Evolutionary conservation across 2,329 filamentous ascomycete genomes (phyloP), one percentile per base, ranked within the genome.

Genomic region (Talaromyces amestolkiae): DNA sequence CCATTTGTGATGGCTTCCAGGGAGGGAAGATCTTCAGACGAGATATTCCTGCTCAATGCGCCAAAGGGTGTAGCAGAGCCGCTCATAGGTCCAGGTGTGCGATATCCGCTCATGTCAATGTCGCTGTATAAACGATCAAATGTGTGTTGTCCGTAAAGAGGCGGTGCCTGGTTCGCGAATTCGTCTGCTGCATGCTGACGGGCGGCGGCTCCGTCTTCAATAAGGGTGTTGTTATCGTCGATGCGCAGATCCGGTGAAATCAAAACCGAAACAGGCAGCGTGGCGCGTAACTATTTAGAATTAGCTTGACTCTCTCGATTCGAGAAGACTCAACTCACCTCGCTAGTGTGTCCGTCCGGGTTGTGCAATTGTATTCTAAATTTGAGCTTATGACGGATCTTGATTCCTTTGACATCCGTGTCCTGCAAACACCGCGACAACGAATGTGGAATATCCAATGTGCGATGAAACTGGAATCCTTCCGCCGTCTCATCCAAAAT

Each of bases 221-320:
- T 82, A 2, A 98, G 84, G 71, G 91, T 89, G 71, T 96, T 95
- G 67, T 94, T 87, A 61, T 96, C 92, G 72, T 95, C 92, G 43
- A 97, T 86, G 0, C 92, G 90, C 72, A 97, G 88, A 73, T 95
- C 95, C 0, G 95, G 94, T 5, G 95, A 99, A 70, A 98, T 97
- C 79, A 97, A 97, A 45, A 99, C 89, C 63, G 92, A 92, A 17
- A 98, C 86, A 1, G 95, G 93, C 37, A 98, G 86, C 49, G 93
- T 95, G 56, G 94, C 94, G 61, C 94, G 90, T 61, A 97, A 86
- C 88, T 91, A 24, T 24, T 60, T 37, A 13, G 11, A n/a, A 59
- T 59, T 59, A 59, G 56, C 37, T n/a, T 59, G 15, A 22, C 2
- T 60, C n/a, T 47, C 6, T 65, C 15, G 31, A 11, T 15, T 27